Conservation (phyloP, 768 basidiomycete species). For the Suillus weaverae region DNA sequence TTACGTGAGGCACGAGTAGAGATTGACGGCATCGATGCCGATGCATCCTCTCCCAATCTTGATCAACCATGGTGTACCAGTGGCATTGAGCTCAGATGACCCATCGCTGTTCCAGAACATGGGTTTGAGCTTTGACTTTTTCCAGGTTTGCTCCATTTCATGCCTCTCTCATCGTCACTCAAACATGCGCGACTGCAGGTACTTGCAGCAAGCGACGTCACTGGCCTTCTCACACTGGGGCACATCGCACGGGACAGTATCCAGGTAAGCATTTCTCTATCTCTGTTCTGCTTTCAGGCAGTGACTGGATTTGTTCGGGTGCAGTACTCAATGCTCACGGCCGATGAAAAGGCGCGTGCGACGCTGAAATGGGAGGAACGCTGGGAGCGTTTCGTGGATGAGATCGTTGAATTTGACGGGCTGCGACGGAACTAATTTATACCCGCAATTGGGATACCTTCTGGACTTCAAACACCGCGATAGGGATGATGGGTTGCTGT, state of each 20-base stretch:
- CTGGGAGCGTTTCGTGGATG: conserved; percentile 49
- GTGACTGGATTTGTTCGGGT: conserved; percentile 4
- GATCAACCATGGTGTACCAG: conserved; percentile 70
- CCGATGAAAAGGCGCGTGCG: conserved; percentile 45
- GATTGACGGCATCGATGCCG: conserved; percentile 76
- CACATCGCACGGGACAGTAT: conserved; percentile 74
- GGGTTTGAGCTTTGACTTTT: conserved; percentile 79
- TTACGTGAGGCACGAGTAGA: conserved; percentile 36
- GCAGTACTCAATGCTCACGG: conserved; percentile 54
- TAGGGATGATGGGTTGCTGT: background rate
- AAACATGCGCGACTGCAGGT: conserved; percentile 39
- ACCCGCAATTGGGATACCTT: background rate
- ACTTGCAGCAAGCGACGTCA: conserved; percentile 66
- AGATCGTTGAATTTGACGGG: conserved; percentile 20
- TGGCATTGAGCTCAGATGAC: conserved; percentile 73
- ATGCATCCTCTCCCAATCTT: conserved; percentile 75
- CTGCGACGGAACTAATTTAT: background rate
- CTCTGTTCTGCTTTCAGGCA: background rate
- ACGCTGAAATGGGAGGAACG: conserved; percentile 45
- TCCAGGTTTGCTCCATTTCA: conserved; percentile 48
- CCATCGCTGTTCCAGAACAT: conserved; percentile 77
- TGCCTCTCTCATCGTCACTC: conserved; percentile 1
- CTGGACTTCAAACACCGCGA: background rate
- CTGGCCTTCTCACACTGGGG: conserved; percentile 60
- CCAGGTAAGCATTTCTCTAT: conserved; percentile 26